Conservation (phyloP, 352 stramenopile genomes). For the Poterioochromonas sp. region DNA sequence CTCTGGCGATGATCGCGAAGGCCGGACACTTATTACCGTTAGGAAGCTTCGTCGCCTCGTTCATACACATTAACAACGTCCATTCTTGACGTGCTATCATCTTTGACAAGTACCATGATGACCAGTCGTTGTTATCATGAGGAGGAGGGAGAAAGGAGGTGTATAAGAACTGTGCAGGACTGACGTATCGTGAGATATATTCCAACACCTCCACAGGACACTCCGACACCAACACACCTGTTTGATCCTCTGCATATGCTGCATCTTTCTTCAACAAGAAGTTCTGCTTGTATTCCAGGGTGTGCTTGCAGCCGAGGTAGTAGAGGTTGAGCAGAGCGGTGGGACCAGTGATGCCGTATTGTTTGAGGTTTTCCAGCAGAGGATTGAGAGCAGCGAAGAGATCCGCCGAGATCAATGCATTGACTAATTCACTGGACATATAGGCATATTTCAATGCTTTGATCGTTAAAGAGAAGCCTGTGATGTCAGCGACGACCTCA, state of each 20-base stretch:
- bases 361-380: background rate
- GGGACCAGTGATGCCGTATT: background rate
- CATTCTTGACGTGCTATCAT: background rate
- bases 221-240: background rate
- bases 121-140: constrained; percentile 2
- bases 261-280: too few species aligned
- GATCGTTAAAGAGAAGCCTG: background rate
- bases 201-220: background rate
- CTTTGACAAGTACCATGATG: background rate
- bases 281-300: too few species aligned
- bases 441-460: background rate
- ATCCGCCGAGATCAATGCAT: background rate
- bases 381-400: background rate
- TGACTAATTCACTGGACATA: background rate
- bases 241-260: too few species aligned
- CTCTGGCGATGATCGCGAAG: background rate
- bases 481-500: constrained; percentile 1
- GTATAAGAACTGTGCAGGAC: constrained; percentile 1
- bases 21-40: constrained; percentile 10
- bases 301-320: constrained; percentile 19
- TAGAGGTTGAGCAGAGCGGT: background rate
- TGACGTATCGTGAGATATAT: background rate
- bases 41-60: background rate
- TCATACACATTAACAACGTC: constrained; percentile 1
- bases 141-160: background rate